Percentiles rank a stretch among this genome's conserved stretches.
phyloP scores from a whole-genome alignment of 2,329 filamentous ascomycete species.

The Colletotrichum spinosum region DNA sequence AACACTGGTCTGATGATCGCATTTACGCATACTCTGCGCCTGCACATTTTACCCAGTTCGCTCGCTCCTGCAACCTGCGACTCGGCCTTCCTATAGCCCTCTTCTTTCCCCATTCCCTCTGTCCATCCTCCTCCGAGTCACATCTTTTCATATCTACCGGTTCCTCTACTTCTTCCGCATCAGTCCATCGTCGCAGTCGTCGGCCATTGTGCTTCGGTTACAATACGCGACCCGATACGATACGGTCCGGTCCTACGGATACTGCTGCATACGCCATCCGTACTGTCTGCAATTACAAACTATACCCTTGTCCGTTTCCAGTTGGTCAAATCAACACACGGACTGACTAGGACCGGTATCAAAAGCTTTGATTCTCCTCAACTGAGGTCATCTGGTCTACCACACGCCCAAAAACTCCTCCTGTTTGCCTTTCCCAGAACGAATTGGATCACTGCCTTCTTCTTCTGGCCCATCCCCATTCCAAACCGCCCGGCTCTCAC shows the following conservation, averaged over 20 bases:
- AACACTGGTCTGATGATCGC: too few species aligned
- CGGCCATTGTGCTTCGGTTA: too few species aligned
- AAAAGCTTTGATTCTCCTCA: slow-evolving; percentile 35
- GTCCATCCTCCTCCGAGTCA: neutral
- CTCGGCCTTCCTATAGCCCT: neutral
- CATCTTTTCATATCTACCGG: neutral
- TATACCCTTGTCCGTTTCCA: slow-evolving; percentile 34
- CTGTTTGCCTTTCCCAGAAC: slow-evolving; percentile 17
- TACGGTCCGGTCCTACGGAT: slow-evolving; percentile 5
- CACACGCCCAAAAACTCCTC: neutral
- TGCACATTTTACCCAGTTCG: too few species aligned
- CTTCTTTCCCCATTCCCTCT: neutral
- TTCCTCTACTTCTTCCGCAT: neutral
- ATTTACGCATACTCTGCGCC: too few species aligned
- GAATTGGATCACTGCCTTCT: slow-evolving; percentile 14
- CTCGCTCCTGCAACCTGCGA: too few species aligned
- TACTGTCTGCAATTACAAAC: too few species aligned
- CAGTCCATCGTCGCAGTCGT: neutral
- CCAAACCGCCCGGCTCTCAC: slow-evolving; percentile 11
- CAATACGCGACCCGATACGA: too few species aligned
- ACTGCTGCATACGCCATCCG: neutral
- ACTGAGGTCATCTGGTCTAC: slow-evolving; percentile 31
- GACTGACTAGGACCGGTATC: slow-evolving; percentile 34
- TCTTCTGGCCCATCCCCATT: slow-evolving; percentile 14
- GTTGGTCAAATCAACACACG: slow-evolving; percentile 37